Evolutionary conservation across 2,329 filamentous ascomycete genomes (phyloP).

Genomic region (Fusarium beomiforme): DNA sequence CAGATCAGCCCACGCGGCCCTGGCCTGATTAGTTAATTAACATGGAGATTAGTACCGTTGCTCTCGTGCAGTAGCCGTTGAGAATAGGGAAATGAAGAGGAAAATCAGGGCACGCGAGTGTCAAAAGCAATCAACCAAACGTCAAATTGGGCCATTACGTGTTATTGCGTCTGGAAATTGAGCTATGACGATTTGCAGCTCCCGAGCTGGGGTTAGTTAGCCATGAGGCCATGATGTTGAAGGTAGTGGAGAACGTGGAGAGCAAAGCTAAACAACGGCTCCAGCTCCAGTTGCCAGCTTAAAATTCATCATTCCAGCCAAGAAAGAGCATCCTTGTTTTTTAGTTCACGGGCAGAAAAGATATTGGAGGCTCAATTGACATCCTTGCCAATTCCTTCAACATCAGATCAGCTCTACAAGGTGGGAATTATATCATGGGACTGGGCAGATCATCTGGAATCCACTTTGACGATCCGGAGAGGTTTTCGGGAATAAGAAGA

Average conservation of each 20-base stretch:
- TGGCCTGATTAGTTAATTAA: conserved; percentile 2
- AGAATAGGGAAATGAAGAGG: neutral
- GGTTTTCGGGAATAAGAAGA: conserved; percentile 19
- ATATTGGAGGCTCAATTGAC: conserved; percentile 20
- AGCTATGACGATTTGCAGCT: conserved; percentile 27
- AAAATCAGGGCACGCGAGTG: conserved; percentile 24
- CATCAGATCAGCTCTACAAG: neutral
- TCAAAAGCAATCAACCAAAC: conserved; percentile 1
- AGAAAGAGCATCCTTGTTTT: conserved; percentile 30
- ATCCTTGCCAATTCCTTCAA: conserved; percentile 16
- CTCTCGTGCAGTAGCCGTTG: neutral
- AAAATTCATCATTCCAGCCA: conserved; percentile 37
- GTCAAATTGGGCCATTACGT: conserved; percentile 31
- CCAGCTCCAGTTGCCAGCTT: conserved; percentile 11
- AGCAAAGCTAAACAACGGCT: conserved; percentile 2
- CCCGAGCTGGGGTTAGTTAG: conserved; percentile 15
- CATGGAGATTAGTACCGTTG: neutral
- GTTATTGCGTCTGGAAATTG: conserved; percentile 15
- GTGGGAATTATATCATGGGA: conserved; percentile 21
- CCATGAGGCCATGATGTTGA: conserved; percentile 29
- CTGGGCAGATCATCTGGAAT: conserved; percentile 30
- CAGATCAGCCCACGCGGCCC: conserved; percentile 25
- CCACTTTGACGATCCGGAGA: conserved; percentile 21
- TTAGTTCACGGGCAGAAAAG: conserved; percentile 1
- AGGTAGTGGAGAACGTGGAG: conserved; percentile 33